Conservation (phyloP, 495 filamentous ascomycete genomes). For the Talaromyces trachyspermus region DNA sequence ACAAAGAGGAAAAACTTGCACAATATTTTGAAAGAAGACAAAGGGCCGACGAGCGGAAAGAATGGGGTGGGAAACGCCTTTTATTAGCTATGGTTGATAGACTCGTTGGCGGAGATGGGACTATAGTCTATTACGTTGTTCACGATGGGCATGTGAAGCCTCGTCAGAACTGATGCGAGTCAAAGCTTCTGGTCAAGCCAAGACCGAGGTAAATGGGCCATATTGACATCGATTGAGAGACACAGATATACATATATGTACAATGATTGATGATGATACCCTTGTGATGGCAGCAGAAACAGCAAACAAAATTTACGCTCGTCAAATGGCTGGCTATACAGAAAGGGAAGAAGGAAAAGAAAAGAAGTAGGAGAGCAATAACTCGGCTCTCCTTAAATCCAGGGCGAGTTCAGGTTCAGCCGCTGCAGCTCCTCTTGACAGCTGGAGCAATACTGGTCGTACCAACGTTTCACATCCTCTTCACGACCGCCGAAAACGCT, state of each 20-base stretch:
- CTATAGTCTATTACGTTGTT: constrained; percentile 89
- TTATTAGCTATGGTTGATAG: constrained; percentile 70
- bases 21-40: constrained; percentile 32
- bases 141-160: constrained; percentile 96
- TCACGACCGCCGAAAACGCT: constrained; percentile 18
- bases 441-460: constrained; percentile 66
- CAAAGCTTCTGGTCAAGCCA: too few relatives aligned
- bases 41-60: constrained; percentile 29
- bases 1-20: constrained; percentile 26
- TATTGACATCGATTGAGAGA: too few relatives aligned
- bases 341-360: background rate
- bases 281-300: too few relatives aligned
- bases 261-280: too few relatives aligned
- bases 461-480: constrained; percentile 53
- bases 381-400: background rate
- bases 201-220: too few relatives aligned
- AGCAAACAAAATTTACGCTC: too few relatives aligned
- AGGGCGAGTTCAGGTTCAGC: constrained; percentile 11
- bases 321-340: background rate
- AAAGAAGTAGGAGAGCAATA: background rate
- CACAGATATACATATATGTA: too few relatives aligned
- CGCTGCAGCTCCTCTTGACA: constrained; percentile 54
- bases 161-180: constrained; percentile 83
- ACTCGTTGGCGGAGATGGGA: constrained; percentile 66
- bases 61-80: constrained; percentile 58